Conservation (phyloP, 2,329 filamentous ascomycete species). For the Ophiognomonia clavigignenti-juglandacearum region DNA sequence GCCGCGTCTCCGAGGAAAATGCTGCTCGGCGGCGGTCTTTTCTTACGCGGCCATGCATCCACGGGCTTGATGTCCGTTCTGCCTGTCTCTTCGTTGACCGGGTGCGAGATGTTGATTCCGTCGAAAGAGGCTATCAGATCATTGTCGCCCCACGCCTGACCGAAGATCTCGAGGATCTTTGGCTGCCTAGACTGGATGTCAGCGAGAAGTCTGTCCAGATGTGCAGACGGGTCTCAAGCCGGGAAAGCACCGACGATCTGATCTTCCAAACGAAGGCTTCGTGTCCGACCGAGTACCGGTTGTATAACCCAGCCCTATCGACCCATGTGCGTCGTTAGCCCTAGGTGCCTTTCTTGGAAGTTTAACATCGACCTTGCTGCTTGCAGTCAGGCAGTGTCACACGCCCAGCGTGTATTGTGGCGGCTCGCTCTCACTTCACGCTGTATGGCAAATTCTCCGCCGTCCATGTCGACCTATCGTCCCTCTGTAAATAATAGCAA, state of each 20-base stretch:
- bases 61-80: conserved; percentile 9
- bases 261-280: conserved; percentile 14
- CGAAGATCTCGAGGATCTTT: conserved; percentile 8
- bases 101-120: conserved; percentile 11
- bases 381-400: too few species aligned
- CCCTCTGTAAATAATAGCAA: too few species aligned
- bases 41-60: conserved; percentile 10
- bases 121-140: conserved; percentile 13
- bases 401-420: too few species aligned
- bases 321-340: neutral
- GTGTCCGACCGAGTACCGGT: conserved; percentile 7
- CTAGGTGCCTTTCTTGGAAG: too few species aligned
- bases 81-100: conserved; percentile 7
- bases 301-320: conserved; percentile 5
- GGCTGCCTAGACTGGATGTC: neutral
- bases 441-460: conserved; percentile 6
- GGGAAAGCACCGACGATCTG: too few species aligned
- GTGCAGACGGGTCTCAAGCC: too few species aligned
- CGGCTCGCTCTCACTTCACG: conserved; percentile 1
- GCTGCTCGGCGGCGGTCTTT: neutral
- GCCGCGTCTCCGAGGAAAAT: neutral
- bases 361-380: too few species aligned
- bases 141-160: conserved; percentile 10
- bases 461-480: conserved; percentile 11
- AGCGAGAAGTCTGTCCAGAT: neutral